These are phyloP conservation scores for Pseudogymnoascus verrucosus DNA, from an alignment of 2,329 filamentous ascomycete species.

Conservation along the genomic window DNA sequence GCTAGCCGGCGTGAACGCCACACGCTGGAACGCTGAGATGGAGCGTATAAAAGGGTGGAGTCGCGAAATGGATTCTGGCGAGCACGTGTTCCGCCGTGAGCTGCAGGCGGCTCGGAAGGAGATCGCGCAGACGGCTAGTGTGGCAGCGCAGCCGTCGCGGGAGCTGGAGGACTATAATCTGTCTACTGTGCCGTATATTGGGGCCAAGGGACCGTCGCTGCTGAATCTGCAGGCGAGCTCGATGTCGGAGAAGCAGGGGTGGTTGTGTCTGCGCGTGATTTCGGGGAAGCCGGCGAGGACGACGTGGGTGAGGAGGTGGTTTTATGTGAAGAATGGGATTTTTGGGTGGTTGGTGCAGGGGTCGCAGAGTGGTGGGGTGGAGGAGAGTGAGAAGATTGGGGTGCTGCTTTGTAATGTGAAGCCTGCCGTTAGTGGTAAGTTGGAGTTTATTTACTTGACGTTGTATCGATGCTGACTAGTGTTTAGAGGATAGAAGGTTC, in stretches of 20 bases:
- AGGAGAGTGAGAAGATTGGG: conserved; percentile 93
- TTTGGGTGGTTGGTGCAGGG: conserved; percentile 91
- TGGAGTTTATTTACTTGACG: neutral
- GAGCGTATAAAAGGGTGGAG: conserved; percentile 89
- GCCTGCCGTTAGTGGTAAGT: conserved; percentile 59
- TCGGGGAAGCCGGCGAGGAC: conserved; percentile 84
- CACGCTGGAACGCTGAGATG: conserved; percentile 69
- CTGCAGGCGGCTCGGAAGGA: conserved; percentile 70
- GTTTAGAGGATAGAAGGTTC: conserved; percentile 75
- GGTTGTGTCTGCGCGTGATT: conserved; percentile 76
- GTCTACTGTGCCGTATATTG: conserved; percentile 82
- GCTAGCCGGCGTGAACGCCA: conserved; percentile 50
- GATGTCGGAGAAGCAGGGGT: conserved; percentile 80
- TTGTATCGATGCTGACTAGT: neutral
- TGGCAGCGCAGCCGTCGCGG: conserved; percentile 68
- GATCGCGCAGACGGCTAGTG: conserved; percentile 69
- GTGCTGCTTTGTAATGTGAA: conserved; percentile 89
- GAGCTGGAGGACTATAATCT: conserved; percentile 89
- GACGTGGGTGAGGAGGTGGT: conserved; percentile 89
- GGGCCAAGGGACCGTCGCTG: conserved; percentile 56
- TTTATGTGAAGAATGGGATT: conserved; percentile 89
- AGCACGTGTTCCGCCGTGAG: conserved; percentile 74
- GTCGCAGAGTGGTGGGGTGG: conserved; percentile 69
- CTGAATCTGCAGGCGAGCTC: conserved; percentile 37
- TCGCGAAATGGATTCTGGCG: conserved; percentile 87